phyloP scores from a whole-genome alignment of 108 stramenopile species.

The Cyclotella kingstonii region DNA sequence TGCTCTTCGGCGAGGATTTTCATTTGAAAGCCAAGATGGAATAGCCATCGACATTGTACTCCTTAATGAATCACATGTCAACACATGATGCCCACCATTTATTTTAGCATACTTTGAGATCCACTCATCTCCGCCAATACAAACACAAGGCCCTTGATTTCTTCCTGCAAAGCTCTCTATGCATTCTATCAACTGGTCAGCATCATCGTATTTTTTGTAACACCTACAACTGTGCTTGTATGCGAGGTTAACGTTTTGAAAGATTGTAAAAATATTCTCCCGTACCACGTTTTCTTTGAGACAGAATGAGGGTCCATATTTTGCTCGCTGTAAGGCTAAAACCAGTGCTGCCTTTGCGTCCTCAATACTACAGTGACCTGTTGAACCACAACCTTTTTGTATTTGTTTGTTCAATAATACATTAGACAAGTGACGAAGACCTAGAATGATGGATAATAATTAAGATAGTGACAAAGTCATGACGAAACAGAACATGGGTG shows the following conservation, averaged over 20 bases:
- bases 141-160: slow-evolving; percentile 50
- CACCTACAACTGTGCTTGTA: background rate
- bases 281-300: slow-evolving; percentile 39
- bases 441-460: slow-evolving; percentile 2
- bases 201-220: slow-evolving; percentile 12
- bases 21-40: slow-evolving; percentile 57
- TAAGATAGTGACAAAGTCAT: background rate
- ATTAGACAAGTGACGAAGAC: slow-evolving; percentile 57
- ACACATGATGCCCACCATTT: slow-evolving; percentile 55
- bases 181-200: slow-evolving; percentile 12
- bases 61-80: slow-evolving; percentile 52
- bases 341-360: slow-evolving; percentile 74
- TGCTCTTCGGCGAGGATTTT: slow-evolving; percentile 41
- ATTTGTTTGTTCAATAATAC: slow-evolving; percentile 61
- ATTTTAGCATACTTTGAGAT: slow-evolving; percentile 53
- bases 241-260: slow-evolving; percentile 23
- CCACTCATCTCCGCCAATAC: slow-evolving; percentile 69
- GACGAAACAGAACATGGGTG: background rate
- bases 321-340: slow-evolving; percentile 66
- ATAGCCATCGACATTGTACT: slow-evolving; percentile 63
- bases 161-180: slow-evolving; percentile 12
- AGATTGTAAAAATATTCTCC: slow-evolving; percentile 26
- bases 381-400: slow-evolving; percentile 32
- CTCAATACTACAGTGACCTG: slow-evolving; percentile 76
- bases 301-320: slow-evolving; percentile 52